Conservation (phyloP, 805 yeast genomes). For the Cyberlindnera lachancei region DNA sequence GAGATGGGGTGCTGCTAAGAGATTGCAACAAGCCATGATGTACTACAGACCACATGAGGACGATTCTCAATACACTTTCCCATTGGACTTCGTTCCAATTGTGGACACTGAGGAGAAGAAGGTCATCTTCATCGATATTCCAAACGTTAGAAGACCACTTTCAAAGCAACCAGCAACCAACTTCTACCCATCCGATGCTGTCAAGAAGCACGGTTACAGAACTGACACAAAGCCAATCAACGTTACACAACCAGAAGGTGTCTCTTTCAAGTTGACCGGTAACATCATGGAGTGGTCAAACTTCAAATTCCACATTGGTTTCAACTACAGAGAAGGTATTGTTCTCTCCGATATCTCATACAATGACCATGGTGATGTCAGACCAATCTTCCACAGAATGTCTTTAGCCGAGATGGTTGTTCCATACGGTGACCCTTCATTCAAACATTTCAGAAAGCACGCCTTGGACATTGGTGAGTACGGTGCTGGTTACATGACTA, state of each 20-base stretch:
- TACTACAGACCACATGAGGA: conserved; percentile 71
- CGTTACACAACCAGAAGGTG: conserved; percentile 77
- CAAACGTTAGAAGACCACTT: conserved; percentile 64
- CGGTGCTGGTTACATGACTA: conserved; percentile 83
- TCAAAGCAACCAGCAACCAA: conserved; percentile 62
- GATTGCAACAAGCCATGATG: conserved; percentile 76
- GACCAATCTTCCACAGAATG: conserved; percentile 73
- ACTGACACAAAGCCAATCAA: conserved; percentile 57
- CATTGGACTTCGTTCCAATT: conserved; percentile 77
- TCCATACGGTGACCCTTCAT: conserved; percentile 74
- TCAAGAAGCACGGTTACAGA: conserved; percentile 59
- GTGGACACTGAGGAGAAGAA: conserved; percentile 65
- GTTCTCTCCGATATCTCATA: conserved; percentile 66
- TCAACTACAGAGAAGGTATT: conserved; percentile 81
- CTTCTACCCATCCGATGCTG: conserved; percentile 59
- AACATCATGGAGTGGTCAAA: conserved; percentile 71
- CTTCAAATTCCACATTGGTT: conserved; percentile 71
- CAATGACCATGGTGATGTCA: conserved; percentile 66
- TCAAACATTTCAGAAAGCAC: conserved; percentile 79
- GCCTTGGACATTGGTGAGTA: conserved; percentile 84
- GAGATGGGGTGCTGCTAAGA: conserved; percentile 69
- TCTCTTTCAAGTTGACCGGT: conserved; percentile 65
- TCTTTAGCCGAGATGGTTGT: conserved; percentile 80
- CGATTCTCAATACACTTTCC: conserved; percentile 61
- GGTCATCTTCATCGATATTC: conserved; percentile 70